Evolutionary conservation across 2,329 filamentous ascomycete species (phyloP), one percentile per base, ranked within the genome.

Genomic region (Pleomassaria siparia): DNA sequence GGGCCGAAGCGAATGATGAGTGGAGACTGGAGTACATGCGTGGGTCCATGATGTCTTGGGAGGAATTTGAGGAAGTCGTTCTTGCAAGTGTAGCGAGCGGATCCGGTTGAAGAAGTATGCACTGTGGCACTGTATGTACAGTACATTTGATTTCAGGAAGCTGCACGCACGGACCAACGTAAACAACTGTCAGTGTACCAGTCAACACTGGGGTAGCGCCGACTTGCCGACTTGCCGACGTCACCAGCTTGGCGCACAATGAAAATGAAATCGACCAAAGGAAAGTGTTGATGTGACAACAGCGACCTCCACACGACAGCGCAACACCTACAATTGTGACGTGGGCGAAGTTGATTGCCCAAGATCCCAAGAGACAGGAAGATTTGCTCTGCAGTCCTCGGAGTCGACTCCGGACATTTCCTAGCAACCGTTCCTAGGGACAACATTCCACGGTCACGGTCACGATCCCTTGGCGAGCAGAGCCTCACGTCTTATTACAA

Each of bases 1-100:
- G 59, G 37, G 73, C 66, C 44, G 73, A 76, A 18, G 75, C 74
- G 22, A 70, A 67, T 1, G 59, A 53, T 41, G 66, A 61, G 56
- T 65, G 59, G 37, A 66, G 45, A 33, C 53, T 54, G 32, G 60
- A 50, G 46, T 58, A 69, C 59, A 70, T 64, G 50, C 56, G 55
- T 13, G 49, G 45, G 47, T 66, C 62, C 57, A 69, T 53, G 35
- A 53, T 48, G 28, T 53, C 44, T 51, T 66, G 50, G n/a, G 22
- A 69, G 46, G 44, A 64, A 53, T 22, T 44, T 44, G 47, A 52
- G 64, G 43, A 62, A 44, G 40, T 55, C 40, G n/a, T 59, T 43
- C 40, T 55, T 51, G 37, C n/a, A 59, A 50, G 45, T 62, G 59
- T 35, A 58, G 58, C 56, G 57, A 60, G 49, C 60, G 55, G 36